Conservation (phyloP, 2,329 filamentous ascomycete genomes). For the Exophiala phaeomuriformis region DNA sequence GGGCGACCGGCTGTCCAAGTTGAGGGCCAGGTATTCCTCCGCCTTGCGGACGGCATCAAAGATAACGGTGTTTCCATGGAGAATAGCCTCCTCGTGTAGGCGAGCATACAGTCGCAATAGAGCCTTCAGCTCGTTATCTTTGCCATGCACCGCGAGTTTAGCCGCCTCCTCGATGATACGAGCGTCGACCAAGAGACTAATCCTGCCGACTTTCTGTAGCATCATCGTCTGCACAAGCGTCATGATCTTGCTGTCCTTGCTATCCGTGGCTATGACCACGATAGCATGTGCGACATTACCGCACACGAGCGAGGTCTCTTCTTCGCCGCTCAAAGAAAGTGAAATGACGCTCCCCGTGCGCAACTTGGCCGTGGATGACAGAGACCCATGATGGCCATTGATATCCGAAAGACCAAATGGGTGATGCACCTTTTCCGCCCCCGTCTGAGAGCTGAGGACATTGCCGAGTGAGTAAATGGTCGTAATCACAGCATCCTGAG, state of each 20-base stretch:
- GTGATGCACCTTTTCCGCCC: constrained; percentile 41
- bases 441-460: constrained; percentile 67
- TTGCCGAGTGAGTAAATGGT: constrained; percentile 96
- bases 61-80: constrained; percentile 60
- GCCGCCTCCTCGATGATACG: constrained; percentile 80
- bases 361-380: constrained; percentile 33
- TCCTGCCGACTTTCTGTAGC: constrained; percentile 85
- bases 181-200: constrained; percentile 71
- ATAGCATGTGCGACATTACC: constrained; percentile 92
- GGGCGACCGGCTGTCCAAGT: constrained; percentile 58
- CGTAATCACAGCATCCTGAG: constrained; percentile 88
- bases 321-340: constrained; percentile 64
- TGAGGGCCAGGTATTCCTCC: constrained; percentile 68
- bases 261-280: constrained; percentile 75
- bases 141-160: constrained; percentile 66
- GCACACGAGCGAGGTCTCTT: constrained; percentile 70
- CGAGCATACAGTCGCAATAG: constrained; percentile 76
- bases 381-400: constrained; percentile 27
- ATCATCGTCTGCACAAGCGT: constrained; percentile 92
- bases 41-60: constrained; percentile 71
- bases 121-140: constrained; percentile 73
- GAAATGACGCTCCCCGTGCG: constrained; percentile 72
- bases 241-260: constrained; percentile 83
- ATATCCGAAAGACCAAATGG: constrained; percentile 11
- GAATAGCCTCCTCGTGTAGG: constrained; percentile 64